phyloP scores from a whole-genome alignment of 164 flowering plant genomes.

The Piper longum region DNA sequence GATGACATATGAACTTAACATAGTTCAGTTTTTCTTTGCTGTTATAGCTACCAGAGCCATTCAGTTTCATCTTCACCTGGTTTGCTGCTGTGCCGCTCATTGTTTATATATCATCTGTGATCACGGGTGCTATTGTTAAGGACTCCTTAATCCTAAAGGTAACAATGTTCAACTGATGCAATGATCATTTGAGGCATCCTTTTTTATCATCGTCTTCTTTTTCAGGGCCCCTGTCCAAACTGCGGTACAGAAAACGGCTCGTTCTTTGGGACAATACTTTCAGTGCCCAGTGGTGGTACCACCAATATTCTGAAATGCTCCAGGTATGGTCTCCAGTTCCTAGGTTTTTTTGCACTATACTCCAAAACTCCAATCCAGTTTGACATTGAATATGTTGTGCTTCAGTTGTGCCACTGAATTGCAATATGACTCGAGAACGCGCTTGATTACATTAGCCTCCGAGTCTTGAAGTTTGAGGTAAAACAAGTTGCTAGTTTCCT shows the following conservation, averaged over 20 bases:
- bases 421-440: slow-evolving; percentile 49
- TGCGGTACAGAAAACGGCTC: slow-evolving; percentile 91
- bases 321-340: slow-evolving; percentile 36
- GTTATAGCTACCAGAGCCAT: slow-evolving; percentile 94
- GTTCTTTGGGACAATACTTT: slow-evolving; percentile 89
- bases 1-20: background rate
- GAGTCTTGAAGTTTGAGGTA: slow-evolving; percentile 29
- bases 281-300: slow-evolving; percentile 76
- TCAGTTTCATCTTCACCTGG: slow-evolving; percentile 98
- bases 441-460: slow-evolving; percentile 64
- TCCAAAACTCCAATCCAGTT: background rate
- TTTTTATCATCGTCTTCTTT: background rate
- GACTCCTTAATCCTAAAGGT: slow-evolving; percentile 85
- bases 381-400: background rate
- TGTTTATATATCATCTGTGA: slow-evolving; percentile 38
- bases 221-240: slow-evolving; percentile 92
- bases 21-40: background rate
- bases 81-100: slow-evolving; percentile 91
- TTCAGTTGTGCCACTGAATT: slow-evolving; percentile 61
- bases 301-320: slow-evolving; percentile 65
- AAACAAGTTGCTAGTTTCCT: background rate
- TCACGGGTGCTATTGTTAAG: slow-evolving; percentile 59
- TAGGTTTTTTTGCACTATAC: background rate
- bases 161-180: background rate
- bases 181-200: background rate